Evolutionary conservation across 495 filamentous ascomycete genomes (phyloP).

Genomic region (Aspergillus nanangensis): DNA sequence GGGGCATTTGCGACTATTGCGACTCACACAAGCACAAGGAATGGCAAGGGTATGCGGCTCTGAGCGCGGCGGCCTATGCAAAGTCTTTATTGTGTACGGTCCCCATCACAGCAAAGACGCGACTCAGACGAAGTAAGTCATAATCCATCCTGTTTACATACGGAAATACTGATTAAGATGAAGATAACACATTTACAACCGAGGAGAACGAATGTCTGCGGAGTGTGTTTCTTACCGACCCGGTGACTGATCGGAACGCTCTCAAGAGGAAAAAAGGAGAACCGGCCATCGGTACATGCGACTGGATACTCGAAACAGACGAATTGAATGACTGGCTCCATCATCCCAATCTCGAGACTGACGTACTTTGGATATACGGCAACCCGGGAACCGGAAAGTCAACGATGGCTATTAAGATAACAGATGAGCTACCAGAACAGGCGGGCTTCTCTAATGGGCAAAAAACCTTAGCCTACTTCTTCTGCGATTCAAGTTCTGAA

Average conservation of each 20-base stretch:
- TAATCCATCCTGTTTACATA: no score
- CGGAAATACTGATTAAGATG: no score
- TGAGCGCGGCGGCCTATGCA: not conserved
- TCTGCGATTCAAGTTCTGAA: constrained; percentile 20
- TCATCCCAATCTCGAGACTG: not conserved
- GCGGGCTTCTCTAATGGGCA: constrained; percentile 4
- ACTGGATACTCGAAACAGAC: constrained; percentile 21
- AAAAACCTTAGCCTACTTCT: constrained; percentile 23
- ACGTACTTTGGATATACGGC: constrained; percentile 18
- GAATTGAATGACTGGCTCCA: constrained; percentile 15
- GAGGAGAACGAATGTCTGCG: no score
- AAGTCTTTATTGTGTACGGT: not conserved
- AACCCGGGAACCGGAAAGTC: constrained; percentile 27
- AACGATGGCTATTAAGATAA: constrained; percentile 18
- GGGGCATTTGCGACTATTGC: no score
- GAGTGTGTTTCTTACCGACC: constrained; percentile 6
- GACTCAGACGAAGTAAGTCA: no score
- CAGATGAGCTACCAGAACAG: constrained; percentile 14
- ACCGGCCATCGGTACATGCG: constrained; percentile 12
- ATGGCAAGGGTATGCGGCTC: no score
- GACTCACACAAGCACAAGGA: no score
- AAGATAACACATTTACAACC: no score
- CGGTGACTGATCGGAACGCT: constrained; percentile 1
- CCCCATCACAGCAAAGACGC: no score
- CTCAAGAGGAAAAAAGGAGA: constrained; percentile 7